Percentiles rank a stretch among this genome's conserved stretches.
phyloP scores from a whole-genome alignment of 495 filamentous ascomycete species.

The Hyphodiscus hymeniophilus region DNA sequence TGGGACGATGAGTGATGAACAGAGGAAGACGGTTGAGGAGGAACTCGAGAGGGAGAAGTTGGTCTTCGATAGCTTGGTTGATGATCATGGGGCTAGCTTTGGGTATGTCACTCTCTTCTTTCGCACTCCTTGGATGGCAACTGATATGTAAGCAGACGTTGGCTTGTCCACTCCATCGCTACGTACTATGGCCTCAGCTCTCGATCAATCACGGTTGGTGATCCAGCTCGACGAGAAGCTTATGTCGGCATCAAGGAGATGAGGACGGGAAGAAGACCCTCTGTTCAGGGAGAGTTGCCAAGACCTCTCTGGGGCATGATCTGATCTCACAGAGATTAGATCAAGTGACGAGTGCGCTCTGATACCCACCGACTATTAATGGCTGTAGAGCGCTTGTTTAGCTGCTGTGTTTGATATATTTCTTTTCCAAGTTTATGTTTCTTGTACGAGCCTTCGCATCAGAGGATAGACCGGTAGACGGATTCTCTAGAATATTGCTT shows the following conservation, averaged over 20 bases:
- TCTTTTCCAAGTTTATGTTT: too few relatives aligned
- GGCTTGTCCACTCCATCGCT: slow-evolving; percentile 89
- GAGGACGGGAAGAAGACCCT: slow-evolving; percentile 16
- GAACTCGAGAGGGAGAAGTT: slow-evolving; percentile 57
- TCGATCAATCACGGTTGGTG: slow-evolving; percentile 69
- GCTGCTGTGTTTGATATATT: neutral
- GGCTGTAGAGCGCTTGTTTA: neutral
- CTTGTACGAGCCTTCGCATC: too few relatives aligned
- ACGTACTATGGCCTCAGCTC: slow-evolving; percentile 86
- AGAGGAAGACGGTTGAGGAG: slow-evolving; percentile 32
- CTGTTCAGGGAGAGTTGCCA: slow-evolving; percentile 36
- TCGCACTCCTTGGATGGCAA: neutral
- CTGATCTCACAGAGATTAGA: slow-evolving; percentile 22
- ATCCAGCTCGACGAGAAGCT: slow-evolving; percentile 71
- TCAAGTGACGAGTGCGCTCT: neutral
- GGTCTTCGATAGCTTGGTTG: slow-evolving; percentile 67
- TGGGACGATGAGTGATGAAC: slow-evolving; percentile 62
- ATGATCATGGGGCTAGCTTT: slow-evolving; percentile 70
- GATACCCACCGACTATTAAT: neutral
- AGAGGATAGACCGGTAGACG: too few relatives aligned
- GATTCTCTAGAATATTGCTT: too few relatives aligned
- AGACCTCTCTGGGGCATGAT: slow-evolving; percentile 55
- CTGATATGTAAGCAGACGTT: slow-evolving; percentile 54
- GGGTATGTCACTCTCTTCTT: slow-evolving; percentile 50
- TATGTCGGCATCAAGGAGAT: slow-evolving; percentile 69